A percentile compares a stretch with the other conserved stretches of the same genome.
Evolutionary conservation across 257 asterid genomes (phyloP).

Genomic region (Solanum virginianum): DNA sequence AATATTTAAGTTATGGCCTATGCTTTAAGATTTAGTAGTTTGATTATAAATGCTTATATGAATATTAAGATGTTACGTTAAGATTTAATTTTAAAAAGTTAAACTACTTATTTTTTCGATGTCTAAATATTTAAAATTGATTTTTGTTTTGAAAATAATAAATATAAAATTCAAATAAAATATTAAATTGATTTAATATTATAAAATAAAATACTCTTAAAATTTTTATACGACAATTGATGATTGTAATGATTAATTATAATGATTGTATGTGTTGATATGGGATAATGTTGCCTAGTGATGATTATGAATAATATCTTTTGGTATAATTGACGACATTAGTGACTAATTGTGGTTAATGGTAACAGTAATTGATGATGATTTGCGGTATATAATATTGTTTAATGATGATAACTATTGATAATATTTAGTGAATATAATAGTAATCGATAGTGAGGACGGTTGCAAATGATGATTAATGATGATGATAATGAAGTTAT

Average conservation of each 20-base stretch:
- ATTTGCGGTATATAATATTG: neutral
- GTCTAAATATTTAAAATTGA: neutral
- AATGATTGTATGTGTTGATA: too few species aligned
- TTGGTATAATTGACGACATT: too few species aligned
- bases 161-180: too few species aligned
- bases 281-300: too few species aligned
- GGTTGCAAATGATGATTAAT: neutral
- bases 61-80: neutral
- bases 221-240: too few species aligned
- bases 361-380: neutral
- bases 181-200: too few species aligned
- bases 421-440: neutral
- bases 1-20: neutral
- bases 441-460: fast-evolving
- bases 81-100: neutral
- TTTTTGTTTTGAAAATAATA: too few species aligned
- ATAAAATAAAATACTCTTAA: too few species aligned
- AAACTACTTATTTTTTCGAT: neutral
- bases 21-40: neutral
- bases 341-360: too few species aligned
- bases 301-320: too few species aligned
- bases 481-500: neutral
- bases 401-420: too few species aligned
- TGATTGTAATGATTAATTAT: neutral
- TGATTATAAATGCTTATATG: neutral